These are phyloP conservation scores for Pichia nanzhaoensis DNA, from an alignment of 805 yeast species.

Conservation along the genomic window DNA sequence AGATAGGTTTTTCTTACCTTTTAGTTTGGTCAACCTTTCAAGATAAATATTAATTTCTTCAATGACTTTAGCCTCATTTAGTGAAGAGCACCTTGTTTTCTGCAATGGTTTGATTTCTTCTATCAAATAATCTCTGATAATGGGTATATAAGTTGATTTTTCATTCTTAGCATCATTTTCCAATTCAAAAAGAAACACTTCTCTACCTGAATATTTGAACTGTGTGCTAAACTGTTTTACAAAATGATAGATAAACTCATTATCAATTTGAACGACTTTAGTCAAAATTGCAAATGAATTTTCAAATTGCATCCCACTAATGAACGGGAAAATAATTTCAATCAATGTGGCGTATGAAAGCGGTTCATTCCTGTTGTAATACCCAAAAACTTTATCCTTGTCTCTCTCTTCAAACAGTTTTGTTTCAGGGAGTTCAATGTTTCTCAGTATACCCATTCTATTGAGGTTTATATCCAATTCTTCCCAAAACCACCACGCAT, in stretches of 20 bases:
- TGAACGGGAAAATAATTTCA: slow-evolving; percentile 18
- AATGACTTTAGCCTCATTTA: slow-evolving; percentile 20
- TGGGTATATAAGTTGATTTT: slow-evolving; percentile 12
- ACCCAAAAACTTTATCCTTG: slow-evolving; percentile 19
- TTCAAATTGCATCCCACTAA: slow-evolving; percentile 17
- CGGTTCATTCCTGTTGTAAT: slow-evolving; percentile 26
- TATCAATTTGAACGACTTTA: slow-evolving; percentile 20
- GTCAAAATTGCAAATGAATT: slow-evolving; percentile 19
- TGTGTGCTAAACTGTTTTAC: slow-evolving; percentile 14
- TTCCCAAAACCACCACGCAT: slow-evolving; percentile 31
- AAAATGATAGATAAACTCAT: slow-evolving; percentile 18
- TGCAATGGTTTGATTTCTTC: slow-evolving; percentile 13
- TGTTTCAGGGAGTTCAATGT: slow-evolving; percentile 17
- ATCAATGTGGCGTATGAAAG: slow-evolving; percentile 25
- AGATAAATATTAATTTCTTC: slow-evolving; percentile 16
- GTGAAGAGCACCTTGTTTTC: slow-evolving; percentile 11
- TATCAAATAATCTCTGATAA: slow-evolving; percentile 15
- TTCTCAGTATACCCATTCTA: slow-evolving; percentile 20
- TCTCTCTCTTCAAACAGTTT: slow-evolving; percentile 18
- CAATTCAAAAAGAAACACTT: slow-evolving; percentile 18
- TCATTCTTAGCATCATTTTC: slow-evolving; percentile 7
- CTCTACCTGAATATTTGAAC: slow-evolving; percentile 21
- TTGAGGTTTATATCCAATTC: slow-evolving; percentile 23
- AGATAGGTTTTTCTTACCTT: slow-evolving; percentile 6
- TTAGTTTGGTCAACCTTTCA: slow-evolving; percentile 9